phyloP scores from a whole-genome alignment of 2,329 filamentous ascomycete species.

The Fusarium irregulare region DNA sequence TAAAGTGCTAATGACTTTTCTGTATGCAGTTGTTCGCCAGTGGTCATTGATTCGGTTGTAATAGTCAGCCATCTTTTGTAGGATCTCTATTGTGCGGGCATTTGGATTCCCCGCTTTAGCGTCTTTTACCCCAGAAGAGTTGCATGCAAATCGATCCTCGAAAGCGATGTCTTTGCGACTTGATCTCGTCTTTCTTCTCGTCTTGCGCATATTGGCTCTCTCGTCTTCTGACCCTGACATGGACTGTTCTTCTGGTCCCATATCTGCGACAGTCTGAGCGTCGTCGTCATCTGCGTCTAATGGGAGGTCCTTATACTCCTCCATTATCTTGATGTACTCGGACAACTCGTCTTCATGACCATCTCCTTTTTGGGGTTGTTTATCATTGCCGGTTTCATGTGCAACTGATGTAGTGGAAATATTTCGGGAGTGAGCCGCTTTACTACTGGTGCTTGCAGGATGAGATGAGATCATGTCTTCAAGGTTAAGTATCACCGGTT shows the following conservation, averaged over 20 bases:
- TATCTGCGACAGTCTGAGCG: conserved; percentile 43
- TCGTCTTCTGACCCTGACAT: conserved; percentile 43
- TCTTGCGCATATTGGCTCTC: conserved; percentile 27
- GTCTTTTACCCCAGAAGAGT: conserved; percentile 61
- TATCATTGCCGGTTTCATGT: not conserved
- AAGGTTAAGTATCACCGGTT: conserved; percentile 44
- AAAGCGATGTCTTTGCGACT: conserved; percentile 50
- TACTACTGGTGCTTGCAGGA: not conserved
- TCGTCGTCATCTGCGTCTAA: conserved; percentile 63
- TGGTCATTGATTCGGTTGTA: conserved; percentile 80
- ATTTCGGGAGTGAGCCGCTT: not conserved
- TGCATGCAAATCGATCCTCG: conserved; percentile 66
- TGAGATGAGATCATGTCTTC: conserved; percentile 14
- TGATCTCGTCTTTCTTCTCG: conserved; percentile 35
- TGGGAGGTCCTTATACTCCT: conserved; percentile 68
- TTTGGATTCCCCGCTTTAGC: conserved; percentile 73
- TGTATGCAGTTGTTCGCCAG: conserved; percentile 81
- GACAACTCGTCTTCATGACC: conserved; percentile 66
- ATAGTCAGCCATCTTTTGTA: conserved; percentile 82
- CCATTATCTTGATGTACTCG: conserved; percentile 71
- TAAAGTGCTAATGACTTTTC: conserved; percentile 79
- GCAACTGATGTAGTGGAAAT: not conserved
- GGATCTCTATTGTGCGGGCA: conserved; percentile 76
- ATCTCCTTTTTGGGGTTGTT: not conserved
- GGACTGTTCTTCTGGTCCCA: conserved; percentile 24